Percentiles rank a stretch among this genome's conserved stretches.
phyloP scores from a whole-genome alignment of 2,329 filamentous ascomycete species.

The Fusarium penzigii region DNA sequence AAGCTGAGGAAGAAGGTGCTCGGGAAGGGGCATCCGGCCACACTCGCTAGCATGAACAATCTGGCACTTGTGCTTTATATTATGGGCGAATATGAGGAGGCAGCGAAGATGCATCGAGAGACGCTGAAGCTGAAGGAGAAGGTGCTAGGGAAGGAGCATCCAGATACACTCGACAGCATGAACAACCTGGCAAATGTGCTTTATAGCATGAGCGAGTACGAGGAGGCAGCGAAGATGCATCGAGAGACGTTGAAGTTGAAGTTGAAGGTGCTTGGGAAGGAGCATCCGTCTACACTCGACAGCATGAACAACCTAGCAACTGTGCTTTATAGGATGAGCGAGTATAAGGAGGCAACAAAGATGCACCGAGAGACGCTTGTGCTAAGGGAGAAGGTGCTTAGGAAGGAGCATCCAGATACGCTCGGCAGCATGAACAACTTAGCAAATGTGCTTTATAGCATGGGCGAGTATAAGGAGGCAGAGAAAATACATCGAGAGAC shows the following conservation, averaged over 20 bases:
- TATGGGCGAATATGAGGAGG: neutral
- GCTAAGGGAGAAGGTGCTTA: slow-evolving; percentile 1
- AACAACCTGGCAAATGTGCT: fast-evolving
- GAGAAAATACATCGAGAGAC: slow-evolving; percentile 8
- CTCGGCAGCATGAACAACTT: slow-evolving; percentile 3
- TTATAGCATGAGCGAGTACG: neutral
- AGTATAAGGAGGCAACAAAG: slow-evolving; percentile 13
- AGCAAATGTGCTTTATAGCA: neutral
- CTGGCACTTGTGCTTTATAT: neutral
- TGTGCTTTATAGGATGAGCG: neutral
- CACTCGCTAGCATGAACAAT: neutral
- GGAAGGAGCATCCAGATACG: neutral
- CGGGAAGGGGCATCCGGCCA: neutral
- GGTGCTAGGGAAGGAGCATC: neutral
- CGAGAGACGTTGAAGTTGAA: neutral
- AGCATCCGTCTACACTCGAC: neutral
- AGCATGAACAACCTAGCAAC: slow-evolving; percentile 7
- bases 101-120: neutral
- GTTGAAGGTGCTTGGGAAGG: neutral
- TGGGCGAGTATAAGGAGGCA: too few relatives aligned
- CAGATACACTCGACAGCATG: neutral
- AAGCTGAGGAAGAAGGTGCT: slow-evolving; percentile 2
- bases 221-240: slow-evolving; percentile 8
- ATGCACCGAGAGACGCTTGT: slow-evolving; percentile 14
- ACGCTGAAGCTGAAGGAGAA: neutral